Evolutionary conservation across 768 basidiomycete species (phyloP).

Genomic region (Rhizopogon roseolus): DNA sequence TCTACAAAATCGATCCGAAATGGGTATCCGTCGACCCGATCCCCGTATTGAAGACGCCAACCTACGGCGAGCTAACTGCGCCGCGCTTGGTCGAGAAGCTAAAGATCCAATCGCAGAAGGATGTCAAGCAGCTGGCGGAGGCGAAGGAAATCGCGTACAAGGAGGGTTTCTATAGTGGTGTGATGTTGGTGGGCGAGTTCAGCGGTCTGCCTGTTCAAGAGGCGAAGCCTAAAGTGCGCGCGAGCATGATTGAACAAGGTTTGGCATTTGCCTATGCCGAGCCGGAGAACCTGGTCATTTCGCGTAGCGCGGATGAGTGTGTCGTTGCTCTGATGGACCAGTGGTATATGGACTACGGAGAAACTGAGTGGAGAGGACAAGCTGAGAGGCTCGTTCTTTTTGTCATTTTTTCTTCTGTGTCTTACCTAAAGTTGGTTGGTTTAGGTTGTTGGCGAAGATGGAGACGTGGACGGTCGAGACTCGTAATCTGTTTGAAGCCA

Average conservation of each 20-base stretch:
- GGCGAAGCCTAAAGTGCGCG: conserved; percentile 86
- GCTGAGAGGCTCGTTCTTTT: conserved; percentile 66
- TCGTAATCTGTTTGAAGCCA: conserved; percentile 85
- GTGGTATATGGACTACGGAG: conserved; percentile 99
- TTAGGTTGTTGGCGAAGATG: conserved; percentile 78
- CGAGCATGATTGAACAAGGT: conserved; percentile 71
- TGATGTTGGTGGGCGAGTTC: conserved; percentile 88
- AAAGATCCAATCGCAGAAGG: conserved; percentile 95
- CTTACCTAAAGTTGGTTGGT: neutral
- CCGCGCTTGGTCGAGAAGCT: conserved; percentile 78
- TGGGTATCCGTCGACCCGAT: conserved; percentile 86
- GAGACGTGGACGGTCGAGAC: conserved; percentile 91
- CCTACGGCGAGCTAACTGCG: conserved; percentile 92
- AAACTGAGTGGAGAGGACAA: conserved; percentile 80
- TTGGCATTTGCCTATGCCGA: conserved; percentile 91
- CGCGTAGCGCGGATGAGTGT: conserved; percentile 93
- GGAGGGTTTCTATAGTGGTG: conserved; percentile 95
- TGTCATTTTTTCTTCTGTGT: neutral
- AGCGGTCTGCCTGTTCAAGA: conserved; percentile 86
- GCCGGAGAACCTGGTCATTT: conserved; percentile 87
- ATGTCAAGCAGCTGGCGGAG: conserved; percentile 87
- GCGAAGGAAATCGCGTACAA: conserved; percentile 98
- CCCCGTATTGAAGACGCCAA: conserved; percentile 81
- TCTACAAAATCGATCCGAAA: conserved; percentile 87
- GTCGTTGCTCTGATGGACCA: conserved; percentile 98